These are phyloP conservation scores for Nigrograna mackinnonii DNA, from an alignment of 2,329 filamentous ascomycete species.

Conservation along the genomic window DNA sequence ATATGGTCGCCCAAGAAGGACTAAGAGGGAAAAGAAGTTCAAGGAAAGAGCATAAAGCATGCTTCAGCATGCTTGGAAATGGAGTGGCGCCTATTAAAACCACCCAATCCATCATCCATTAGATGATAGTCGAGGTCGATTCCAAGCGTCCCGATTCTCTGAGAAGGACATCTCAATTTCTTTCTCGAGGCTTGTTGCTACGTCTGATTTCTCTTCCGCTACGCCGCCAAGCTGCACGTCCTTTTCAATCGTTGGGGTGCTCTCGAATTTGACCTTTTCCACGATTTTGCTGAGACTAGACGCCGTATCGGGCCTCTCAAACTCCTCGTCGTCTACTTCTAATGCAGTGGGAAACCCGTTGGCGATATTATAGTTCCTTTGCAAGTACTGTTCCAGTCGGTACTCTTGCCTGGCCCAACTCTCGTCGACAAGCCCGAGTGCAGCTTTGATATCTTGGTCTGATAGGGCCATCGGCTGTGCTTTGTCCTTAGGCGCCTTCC, in stretches of 20 bases:
- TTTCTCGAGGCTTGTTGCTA: constrained; percentile 25
- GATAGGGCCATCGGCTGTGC: constrained; percentile 34
- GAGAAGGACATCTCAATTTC: constrained; percentile 34
- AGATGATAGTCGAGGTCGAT: too few relatives aligned
- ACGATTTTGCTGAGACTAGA: constrained; percentile 45
- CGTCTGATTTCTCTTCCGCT: constrained; percentile 8
- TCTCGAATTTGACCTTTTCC: constrained; percentile 50
- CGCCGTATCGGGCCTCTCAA: constrained; percentile 46
- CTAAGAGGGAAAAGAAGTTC: too few relatives aligned
- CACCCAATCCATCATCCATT: too few relatives aligned
- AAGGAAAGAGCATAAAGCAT: too few relatives aligned
- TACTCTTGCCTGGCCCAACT: constrained; percentile 55
- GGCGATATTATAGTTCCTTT: constrained; percentile 51
- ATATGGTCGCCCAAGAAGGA: too few relatives aligned
- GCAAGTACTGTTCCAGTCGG: constrained; percentile 50
- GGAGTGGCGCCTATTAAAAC: too few relatives aligned
- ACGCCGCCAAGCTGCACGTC: constrained; percentile 31
- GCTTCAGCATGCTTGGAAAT: too few relatives aligned
- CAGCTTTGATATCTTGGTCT: constrained; percentile 55
- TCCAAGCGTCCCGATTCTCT: constrained; percentile 16
- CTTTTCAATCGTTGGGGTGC: constrained; percentile 47
- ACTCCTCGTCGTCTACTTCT: constrained; percentile 51
- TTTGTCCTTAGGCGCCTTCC: constrained; percentile 27
- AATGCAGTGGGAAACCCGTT: constrained; percentile 47
- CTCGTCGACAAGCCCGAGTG: constrained; percentile 51